phyloP scores from a whole-genome alignment of 306 rosid genomes.

The Spatholobus suberectus region DNA sequence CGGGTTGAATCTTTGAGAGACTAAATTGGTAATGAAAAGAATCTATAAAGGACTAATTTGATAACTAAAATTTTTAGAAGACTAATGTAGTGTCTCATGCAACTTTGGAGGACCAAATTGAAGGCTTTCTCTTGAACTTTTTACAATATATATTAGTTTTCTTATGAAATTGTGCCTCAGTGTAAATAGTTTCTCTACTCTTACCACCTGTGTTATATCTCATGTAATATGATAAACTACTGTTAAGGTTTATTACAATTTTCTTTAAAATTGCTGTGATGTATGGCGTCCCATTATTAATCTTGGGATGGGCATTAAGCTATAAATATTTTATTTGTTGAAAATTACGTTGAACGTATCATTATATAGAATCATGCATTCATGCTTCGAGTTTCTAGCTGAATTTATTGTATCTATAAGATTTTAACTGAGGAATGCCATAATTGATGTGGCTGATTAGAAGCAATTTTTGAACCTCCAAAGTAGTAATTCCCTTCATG shows the following conservation, averaged over 20 bases:
- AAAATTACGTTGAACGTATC: too few relatives aligned
- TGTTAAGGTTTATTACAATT: background rate
- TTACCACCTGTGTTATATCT: background rate
- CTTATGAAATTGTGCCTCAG: background rate
- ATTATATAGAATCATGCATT: too few relatives aligned
- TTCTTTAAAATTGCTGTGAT: background rate
- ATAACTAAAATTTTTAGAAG: too few relatives aligned
- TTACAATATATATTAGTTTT: background rate
- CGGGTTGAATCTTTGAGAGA: too few relatives aligned
- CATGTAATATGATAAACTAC: background rate
- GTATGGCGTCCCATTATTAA: background rate
- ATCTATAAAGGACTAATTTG: background rate
- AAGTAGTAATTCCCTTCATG: background rate
- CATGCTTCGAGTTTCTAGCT: background rate
- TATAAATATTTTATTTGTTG: too few relatives aligned
- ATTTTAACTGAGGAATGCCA: background rate
- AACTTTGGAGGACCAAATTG: background rate
- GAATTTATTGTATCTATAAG: background rate
- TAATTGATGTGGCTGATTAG: too few relatives aligned
- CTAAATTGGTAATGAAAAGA: background rate
- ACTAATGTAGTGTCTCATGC: too few relatives aligned
- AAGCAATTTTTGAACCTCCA: background rate
- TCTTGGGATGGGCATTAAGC: too few relatives aligned
- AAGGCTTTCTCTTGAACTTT: background rate
- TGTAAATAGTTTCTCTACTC: background rate